These are phyloP conservation scores for Malus domestica DNA, from an alignment of 306 rosid species.

Conservation along the genomic window DNA sequence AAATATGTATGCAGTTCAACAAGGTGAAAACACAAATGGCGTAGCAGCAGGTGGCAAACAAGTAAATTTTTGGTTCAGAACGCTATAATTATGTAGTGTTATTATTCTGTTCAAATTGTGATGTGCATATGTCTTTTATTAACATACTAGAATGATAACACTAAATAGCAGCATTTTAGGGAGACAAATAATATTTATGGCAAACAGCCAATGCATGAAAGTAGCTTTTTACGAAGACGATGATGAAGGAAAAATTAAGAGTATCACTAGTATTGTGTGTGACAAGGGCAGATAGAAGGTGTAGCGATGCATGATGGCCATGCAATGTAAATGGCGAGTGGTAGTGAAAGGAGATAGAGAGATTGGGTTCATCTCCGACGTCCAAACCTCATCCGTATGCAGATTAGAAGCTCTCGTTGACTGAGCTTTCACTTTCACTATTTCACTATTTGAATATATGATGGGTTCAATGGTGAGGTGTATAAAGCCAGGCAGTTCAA, in stretches of 20 bases:
- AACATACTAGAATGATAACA: neutral
- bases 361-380: conserved; percentile 35
- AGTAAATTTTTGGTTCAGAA: too few species aligned
- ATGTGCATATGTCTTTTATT: neutral
- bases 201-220: neutral
- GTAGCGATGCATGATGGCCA: neutral
- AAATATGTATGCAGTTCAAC: too few species aligned
- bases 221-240: neutral
- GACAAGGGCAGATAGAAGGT: neutral
- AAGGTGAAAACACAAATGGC: neutral
- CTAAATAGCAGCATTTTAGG: neutral
- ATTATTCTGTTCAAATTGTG: too few species aligned
- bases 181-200: neutral
- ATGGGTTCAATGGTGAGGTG: neutral
- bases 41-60: neutral
- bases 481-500: conserved; percentile 22
- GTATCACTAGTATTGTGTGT: neutral
- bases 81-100: too few species aligned
- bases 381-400: conserved; percentile 69
- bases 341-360: neutral
- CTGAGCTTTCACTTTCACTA: conserved; percentile 30
- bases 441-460: too few species aligned
- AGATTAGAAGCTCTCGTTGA: conserved; percentile 63
- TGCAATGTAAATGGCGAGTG: neutral
- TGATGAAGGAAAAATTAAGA: neutral